Percentiles rank a stretch among this genome's conserved stretches.
Evolutionary conservation across 2,329 filamentous ascomycete genomes (phyloP).

Genomic region (Elsinoe ampelina): DNA sequence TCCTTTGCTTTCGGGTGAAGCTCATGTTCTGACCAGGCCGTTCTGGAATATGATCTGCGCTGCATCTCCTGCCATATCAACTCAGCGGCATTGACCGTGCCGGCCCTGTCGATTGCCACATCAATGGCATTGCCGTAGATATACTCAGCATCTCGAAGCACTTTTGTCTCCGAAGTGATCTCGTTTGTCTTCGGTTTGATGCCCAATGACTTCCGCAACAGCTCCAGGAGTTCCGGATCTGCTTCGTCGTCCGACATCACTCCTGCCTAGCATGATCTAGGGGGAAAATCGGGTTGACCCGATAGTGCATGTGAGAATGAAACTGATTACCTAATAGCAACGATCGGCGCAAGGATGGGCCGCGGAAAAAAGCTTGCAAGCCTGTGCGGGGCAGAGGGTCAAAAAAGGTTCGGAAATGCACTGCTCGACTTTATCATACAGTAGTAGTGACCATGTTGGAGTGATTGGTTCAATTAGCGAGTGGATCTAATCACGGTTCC

Average conservation of each 20-base stretch:
- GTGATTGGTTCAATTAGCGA: background rate
- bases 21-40: conserved; percentile 80
- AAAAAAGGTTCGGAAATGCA: background rate
- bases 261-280: background rate
- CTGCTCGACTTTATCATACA: too few relatives aligned
- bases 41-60: conserved; percentile 69
- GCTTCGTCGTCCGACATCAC: conserved; percentile 70
- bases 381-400: background rate
- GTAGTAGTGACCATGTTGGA: too few relatives aligned
- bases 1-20: conserved; percentile 79
- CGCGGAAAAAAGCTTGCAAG: background rate
- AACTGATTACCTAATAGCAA: conserved; percentile 1
- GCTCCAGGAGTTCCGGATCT: conserved; percentile 76
- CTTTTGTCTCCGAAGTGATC: conserved; percentile 60
- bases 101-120: conserved; percentile 74
- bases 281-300: too few relatives aligned
- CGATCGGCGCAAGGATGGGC: background rate
- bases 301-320: background rate
- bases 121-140: conserved; percentile 91
- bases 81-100: conserved; percentile 72
- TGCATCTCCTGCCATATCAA: conserved; percentile 76
- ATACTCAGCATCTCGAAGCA: conserved; percentile 72
- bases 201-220: conserved; percentile 71
- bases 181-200: conserved; percentile 20
- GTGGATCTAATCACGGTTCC: background rate